A percentile compares a stretch with the other conserved stretches of the same genome.
Evolutionary conservation across 75 land plant species (phyloP).

Genomic region (Pinus tabuliformis): DNA sequence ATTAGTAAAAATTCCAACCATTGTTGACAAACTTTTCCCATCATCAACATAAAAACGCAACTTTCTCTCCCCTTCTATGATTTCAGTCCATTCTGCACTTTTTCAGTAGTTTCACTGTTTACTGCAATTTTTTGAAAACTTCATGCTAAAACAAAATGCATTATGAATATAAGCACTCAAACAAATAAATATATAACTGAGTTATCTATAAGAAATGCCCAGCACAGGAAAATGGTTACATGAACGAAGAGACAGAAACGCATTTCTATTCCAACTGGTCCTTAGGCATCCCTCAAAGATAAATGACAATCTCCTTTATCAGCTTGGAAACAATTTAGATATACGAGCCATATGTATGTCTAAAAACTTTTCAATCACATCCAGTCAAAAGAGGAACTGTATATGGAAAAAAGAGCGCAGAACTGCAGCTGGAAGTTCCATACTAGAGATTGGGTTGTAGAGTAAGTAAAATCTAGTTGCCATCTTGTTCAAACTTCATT

Average conservation of each 20-base stretch:
- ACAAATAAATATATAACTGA: too few species aligned
- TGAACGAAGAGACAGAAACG: background rate
- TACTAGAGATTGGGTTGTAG: background rate
- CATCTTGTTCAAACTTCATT: background rate
- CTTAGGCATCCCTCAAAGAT: too few species aligned
- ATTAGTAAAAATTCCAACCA: background rate
- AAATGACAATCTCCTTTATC: background rate
- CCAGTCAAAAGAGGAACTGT: too few species aligned
- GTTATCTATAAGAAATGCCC: background rate
- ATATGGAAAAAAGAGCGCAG: too few species aligned
- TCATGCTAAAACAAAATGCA: conserved; percentile 1
- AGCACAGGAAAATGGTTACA: background rate
- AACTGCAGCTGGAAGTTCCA: background rate
- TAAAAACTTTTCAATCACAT: background rate
- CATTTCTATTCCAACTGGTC: background rate
- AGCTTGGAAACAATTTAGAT: background rate
- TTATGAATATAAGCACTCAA: background rate
- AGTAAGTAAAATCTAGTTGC: background rate
- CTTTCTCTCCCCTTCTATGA: background rate
- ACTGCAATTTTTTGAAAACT: background rate
- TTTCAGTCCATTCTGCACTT: background rate
- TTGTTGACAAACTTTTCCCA: conserved; percentile 1
- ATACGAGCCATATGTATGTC: background rate
- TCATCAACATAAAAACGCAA: background rate
- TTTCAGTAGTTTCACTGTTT: background rate